phyloP scores from a whole-genome alignment of 2,329 filamentous ascomycete genomes.

The Dendryphion nanum region DNA sequence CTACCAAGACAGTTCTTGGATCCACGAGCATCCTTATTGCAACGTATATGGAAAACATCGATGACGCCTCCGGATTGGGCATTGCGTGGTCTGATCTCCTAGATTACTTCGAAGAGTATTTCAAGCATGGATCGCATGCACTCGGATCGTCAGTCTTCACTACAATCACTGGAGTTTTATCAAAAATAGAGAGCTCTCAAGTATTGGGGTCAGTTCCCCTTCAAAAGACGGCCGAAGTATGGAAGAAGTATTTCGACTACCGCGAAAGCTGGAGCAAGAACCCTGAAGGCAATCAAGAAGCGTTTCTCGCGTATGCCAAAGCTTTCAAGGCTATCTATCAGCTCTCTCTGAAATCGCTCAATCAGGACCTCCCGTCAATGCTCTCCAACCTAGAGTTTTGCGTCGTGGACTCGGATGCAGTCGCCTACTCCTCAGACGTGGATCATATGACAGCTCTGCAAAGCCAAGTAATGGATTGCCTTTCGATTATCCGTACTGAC shows the following conservation, averaged over 20 bases:
- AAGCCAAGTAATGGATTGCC: conserved; percentile 63
- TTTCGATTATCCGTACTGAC: conserved; percentile 68
- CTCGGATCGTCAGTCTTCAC: conserved; percentile 44
- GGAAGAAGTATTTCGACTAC: conserved; percentile 34
- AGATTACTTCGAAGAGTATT: conserved; percentile 60
- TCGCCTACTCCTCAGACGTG: conserved; percentile 68
- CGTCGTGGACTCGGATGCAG: conserved; percentile 66
- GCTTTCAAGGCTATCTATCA: conserved; percentile 75
- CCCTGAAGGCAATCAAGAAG: conserved; percentile 65
- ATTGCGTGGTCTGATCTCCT: conserved; percentile 75
- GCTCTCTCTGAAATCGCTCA: conserved; percentile 65
- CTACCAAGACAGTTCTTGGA: conserved; percentile 38
- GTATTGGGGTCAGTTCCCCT: conserved; percentile 23
- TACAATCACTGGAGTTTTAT: conserved; percentile 41
- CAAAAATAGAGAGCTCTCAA: conserved; percentile 21
- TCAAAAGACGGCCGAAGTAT: conserved; percentile 32
- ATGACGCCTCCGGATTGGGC: conserved; percentile 64
- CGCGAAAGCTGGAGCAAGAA: conserved; percentile 18
- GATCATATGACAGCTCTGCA: conserved; percentile 75
- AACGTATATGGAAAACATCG: conserved; percentile 72
- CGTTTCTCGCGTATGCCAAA: conserved; percentile 79
- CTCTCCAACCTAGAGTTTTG: conserved; percentile 69
- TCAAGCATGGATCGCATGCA: conserved; percentile 39
- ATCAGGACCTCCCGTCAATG: conserved; percentile 63
- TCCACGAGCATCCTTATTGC: conserved; percentile 59